phyloP scores from a whole-genome alignment of 176 grass and related monocot species.

The Bromus sterilis region DNA sequence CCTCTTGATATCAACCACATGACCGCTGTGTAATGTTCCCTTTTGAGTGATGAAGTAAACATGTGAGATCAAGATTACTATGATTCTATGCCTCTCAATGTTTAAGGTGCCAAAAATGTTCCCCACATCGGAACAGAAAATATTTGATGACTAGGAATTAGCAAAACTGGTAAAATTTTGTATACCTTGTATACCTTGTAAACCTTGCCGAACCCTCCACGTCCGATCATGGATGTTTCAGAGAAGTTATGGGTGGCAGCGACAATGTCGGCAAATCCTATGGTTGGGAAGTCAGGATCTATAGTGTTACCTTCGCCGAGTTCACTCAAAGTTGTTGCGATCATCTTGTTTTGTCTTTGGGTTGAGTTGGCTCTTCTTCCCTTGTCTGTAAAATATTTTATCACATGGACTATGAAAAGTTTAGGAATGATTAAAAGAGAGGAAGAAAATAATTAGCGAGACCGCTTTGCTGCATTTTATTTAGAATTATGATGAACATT shows the following conservation, averaged over 20 bases:
- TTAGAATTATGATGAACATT: too few relatives aligned
- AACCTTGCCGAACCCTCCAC: conserved; percentile 46
- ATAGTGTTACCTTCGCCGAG: background rate
- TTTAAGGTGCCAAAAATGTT: too few relatives aligned
- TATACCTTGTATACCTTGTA: conserved; percentile 62
- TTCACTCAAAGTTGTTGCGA: conserved; percentile 4
- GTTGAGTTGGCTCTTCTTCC: background rate
- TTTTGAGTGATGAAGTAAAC: too few relatives aligned
- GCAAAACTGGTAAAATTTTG: background rate
- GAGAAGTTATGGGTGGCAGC: conserved; percentile 41
- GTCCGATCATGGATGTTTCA: conserved; percentile 11
- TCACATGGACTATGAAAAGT: background rate
- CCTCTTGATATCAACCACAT: conserved; percentile 44
- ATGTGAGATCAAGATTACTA: too few relatives aligned
- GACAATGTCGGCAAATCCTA: conserved; percentile 25
- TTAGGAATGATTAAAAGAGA: background rate
- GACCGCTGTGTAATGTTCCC: conserved; percentile 18
- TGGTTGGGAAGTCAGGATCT: conserved; percentile 20
- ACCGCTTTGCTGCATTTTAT: too few relatives aligned
- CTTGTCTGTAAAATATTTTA: background rate
- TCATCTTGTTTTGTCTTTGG: conserved; percentile 3
- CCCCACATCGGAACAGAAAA: too few relatives aligned
- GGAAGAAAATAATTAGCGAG: background rate
- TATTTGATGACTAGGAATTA: too few relatives aligned
- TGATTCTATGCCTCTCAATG: too few relatives aligned